These are phyloP conservation scores for Kurtzmaniella quercitrusa DNA, from an alignment of 1,139 yeast species.

Conservation along the genomic window DNA sequence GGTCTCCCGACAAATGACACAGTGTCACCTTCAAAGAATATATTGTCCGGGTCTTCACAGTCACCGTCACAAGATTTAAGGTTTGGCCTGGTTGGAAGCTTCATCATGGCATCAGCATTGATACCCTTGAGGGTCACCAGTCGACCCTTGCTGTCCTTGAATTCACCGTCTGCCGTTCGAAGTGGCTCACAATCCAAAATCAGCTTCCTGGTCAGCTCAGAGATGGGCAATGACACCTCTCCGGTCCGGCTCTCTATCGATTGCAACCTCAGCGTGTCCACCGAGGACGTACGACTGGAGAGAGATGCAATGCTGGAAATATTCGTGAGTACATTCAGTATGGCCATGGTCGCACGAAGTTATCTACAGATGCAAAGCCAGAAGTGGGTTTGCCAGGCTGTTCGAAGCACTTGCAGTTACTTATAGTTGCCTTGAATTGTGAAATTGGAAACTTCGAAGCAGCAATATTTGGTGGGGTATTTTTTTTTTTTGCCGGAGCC, in stretches of 20 bases:
- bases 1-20: slow-evolving; percentile 84
- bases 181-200: slow-evolving; percentile 31
- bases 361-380: too few species aligned
- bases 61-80: slow-evolving; percentile 50
- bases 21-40: slow-evolving; percentile 63
- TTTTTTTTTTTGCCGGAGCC: too few species aligned
- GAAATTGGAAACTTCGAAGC: too few species aligned
- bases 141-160: slow-evolving; percentile 60
- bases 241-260: neutral
- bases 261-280: neutral
- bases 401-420: too few species aligned
- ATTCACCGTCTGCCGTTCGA: slow-evolving; percentile 44
- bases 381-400: too few species aligned
- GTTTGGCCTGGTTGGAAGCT: slow-evolving; percentile 59
- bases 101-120: slow-evolving; percentile 74
- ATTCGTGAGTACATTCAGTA: neutral
- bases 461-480: too few species aligned
- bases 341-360: neutral
- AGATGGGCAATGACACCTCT: neutral
- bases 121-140: slow-evolving; percentile 70
- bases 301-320: neutral
- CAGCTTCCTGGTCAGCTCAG: neutral
- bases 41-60: slow-evolving; percentile 37
- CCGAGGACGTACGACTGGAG: neutral
- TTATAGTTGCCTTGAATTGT: too few species aligned